A percentile compares a stretch with the other conserved stretches of the same genome.
phyloP scores from a whole-genome alignment of 2,329 filamentous ascomycete species.

The Xylaria sp. region DNA sequence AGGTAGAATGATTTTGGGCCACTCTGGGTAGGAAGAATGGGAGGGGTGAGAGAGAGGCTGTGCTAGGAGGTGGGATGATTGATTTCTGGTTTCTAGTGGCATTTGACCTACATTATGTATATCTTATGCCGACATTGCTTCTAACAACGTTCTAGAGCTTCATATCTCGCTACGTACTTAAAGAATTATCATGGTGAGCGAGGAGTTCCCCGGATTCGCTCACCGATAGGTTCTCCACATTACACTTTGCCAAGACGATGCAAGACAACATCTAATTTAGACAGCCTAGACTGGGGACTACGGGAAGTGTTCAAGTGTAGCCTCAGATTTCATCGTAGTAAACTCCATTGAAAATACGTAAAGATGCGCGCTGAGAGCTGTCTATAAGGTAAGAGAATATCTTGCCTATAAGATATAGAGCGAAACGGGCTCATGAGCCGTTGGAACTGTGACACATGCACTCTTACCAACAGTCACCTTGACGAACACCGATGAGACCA shows the following conservation, averaged over 20 bases:
- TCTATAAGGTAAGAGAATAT: too few species aligned
- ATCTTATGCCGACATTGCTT: not conserved
- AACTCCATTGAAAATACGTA: not conserved
- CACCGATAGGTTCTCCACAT: conserved; percentile 2
- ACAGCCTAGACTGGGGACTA: not conserved
- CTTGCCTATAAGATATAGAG: not conserved
- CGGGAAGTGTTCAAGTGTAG: not conserved
- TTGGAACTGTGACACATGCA: not conserved
- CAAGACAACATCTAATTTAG: not conserved
- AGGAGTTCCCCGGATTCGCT: conserved; percentile 10
- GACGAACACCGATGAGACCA: not conserved
- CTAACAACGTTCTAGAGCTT: not conserved
- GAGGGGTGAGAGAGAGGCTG: not conserved
- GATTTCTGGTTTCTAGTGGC: not conserved
- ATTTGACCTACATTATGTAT: not conserved
- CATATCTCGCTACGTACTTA: not conserved
- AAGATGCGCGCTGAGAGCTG: too few species aligned
- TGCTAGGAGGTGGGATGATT: not conserved
- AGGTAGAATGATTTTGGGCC: not conserved
- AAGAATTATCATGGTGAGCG: not conserved
- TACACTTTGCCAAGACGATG: conserved; percentile 1
- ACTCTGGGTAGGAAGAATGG: not conserved
- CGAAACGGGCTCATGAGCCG: not conserved
- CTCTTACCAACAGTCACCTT: not conserved
- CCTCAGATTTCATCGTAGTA: not conserved